Base-by-base conservation (phyloP, 345 rosid species). In the Eucalyptus viminalis region DNA sequence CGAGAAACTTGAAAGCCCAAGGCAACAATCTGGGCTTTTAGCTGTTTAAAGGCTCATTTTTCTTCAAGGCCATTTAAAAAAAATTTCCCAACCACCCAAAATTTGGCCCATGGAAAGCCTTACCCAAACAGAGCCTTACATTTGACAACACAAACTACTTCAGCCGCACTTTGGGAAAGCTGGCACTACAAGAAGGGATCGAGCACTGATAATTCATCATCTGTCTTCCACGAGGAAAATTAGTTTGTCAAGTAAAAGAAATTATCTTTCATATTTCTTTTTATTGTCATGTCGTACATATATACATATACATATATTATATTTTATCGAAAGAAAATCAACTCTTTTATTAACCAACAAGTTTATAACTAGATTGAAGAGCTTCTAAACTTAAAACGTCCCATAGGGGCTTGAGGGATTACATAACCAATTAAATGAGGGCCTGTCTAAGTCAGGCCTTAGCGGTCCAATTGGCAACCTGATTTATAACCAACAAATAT, bases 121-220 rank as follows among this genome's bases (percentile, higher is more conserved):
- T 56, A 22, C 2, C 62, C 29, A 56, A 24, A 56, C 29, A 0
- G 62, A 24, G 29, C 62, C 67, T 25, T 60, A 60, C 2, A 27
- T 25, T 60, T 60, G 67, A 60, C 29, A 27, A 60, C n/a, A 60
- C 67, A 60, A 25, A 11, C 31, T 60, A 60, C 67, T 65, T n/a
- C 76, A n/a, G 76, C 76, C 72, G 72, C 19, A 65, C 72, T 65
- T 29, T 27, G 69, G 69, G 69, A 62, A 62, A 65, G 37, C 37
- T 65, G 76, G 34, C 37, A 65, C 43, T 87, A 86, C 45, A 90
- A 89, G 72, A 85, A 62, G 83, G 90, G 51, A 88, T 11, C 76
- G 88, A 67, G 15, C 25, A 56, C 37, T 14, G 76, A 62, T 62
- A 29, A 27, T 62, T 62, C 31, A 62, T 62, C 34, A 62, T 62